Base-by-base conservation (phyloP, 2,329 filamentous ascomycete species). In the Aureobasidium sp. region DNA sequence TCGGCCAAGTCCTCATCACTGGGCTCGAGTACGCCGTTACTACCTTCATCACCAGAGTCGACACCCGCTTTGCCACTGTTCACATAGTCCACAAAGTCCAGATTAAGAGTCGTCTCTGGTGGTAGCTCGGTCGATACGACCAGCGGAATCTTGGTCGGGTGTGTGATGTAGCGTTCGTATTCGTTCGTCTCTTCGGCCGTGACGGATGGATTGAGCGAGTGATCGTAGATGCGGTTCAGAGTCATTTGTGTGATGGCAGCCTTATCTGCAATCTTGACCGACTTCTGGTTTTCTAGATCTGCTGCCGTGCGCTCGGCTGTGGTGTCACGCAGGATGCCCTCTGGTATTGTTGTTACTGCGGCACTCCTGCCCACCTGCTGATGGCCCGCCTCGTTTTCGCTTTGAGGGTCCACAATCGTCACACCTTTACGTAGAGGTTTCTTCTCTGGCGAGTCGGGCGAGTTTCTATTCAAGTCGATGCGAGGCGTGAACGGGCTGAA, bases 401-500 rank as follows among this genome's bases (percentile, higher is more conserved):
- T 73, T 3, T 80, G 76, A 1, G 87, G 86, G 60, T 87, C 85
- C 27, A 88, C 74, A 59, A 90, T 89, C 12, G 82, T 87, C 11
- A 90, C 85, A 31, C 83, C 88, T 71, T 90, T 91, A 62, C 85
- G 72, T 57, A 70, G 68, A 67, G 81, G 82, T 74, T 83, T 88
- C 73, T 81, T 90, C 67, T 80, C 85, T 57, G 11, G 79, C 82
- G 39, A 79, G 69, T 62, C 67, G 44, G 54, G 68, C 22, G 64
- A 61, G 60, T 73, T 73, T 60, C 73, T 76, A 40, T 68, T 70
- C 1, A 69, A 68, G 56, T 74, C 70, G 5, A 70, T 67, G 15
- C 91, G 88, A 44, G 92, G 86, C 39, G 88, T 85, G 73, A 97
- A 99, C 0, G 93, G 93, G 63, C 90, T 96, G 45, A 93, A 81